Conservation (phyloP, 805 yeast species). For the Lipomyces anomalus region DNA sequence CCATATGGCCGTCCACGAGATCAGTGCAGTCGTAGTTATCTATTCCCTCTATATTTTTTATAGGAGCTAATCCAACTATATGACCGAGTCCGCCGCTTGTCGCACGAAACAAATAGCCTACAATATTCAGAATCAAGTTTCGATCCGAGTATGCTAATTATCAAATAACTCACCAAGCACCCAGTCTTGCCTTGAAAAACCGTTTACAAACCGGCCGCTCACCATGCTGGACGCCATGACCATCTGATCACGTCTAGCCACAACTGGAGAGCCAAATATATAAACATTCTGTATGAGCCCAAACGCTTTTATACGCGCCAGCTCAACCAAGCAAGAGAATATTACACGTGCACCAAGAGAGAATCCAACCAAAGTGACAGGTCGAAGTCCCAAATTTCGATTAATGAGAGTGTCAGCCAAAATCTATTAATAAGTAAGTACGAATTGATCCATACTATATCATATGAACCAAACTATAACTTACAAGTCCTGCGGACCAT, state of each 20-base stretch:
- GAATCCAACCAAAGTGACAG: conserved; percentile 87
- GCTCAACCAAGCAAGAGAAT: conserved; percentile 79
- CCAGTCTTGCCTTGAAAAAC: conserved; percentile 92
- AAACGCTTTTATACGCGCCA: conserved; percentile 77
- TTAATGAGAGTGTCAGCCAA: conserved; percentile 85
- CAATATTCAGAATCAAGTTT: not conserved
- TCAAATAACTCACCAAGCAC: conserved; percentile 41
- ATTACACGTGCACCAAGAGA: conserved; percentile 90
- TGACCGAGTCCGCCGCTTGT: conserved; percentile 88
- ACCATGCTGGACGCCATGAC: conserved; percentile 78
- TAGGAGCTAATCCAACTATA: conserved; percentile 84
- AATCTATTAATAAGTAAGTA: conserved; percentile 37
- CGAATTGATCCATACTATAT: not conserved
- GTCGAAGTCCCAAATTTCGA: conserved; percentile 86
- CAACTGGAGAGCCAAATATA: conserved; percentile 82
- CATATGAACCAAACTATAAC: no score
- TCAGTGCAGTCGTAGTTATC: conserved; percentile 88
- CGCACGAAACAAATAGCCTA: conserved; percentile 87
- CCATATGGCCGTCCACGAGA: conserved; percentile 90
- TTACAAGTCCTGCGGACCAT: conserved; percentile 75
- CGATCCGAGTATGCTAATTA: not conserved
- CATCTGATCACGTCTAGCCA: conserved; percentile 70
- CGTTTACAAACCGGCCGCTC: conserved; percentile 83
- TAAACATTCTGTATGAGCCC: conserved; percentile 87
- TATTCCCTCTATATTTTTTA: conserved; percentile 54